A percentile compares a stretch with the other conserved stretches of the same genome.
These are phyloP conservation scores for Xylaria sp. DNA, from an alignment of 2,329 filamentous ascomycete genomes.

Conservation along the genomic window DNA sequence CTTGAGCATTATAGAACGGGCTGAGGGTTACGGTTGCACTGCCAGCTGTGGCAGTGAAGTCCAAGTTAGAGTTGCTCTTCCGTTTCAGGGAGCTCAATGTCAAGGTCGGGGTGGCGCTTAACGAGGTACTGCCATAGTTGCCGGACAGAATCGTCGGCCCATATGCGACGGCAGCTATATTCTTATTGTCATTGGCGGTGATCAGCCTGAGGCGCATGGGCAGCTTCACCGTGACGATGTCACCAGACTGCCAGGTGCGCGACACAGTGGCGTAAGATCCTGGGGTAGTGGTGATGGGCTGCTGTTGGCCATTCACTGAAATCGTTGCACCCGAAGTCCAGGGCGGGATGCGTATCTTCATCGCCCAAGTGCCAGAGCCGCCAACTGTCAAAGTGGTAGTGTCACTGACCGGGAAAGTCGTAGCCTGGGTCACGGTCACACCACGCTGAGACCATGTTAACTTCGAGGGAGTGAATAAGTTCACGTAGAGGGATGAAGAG, in stretches of 20 bases:
- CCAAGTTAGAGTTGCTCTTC: slow-evolving; percentile 41
- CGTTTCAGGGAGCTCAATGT: slow-evolving; percentile 47
- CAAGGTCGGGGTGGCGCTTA: slow-evolving; percentile 48
- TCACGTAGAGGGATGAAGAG: slow-evolving; percentile 57
- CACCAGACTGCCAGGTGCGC: slow-evolving; percentile 57
- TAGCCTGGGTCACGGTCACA: slow-evolving; percentile 57
- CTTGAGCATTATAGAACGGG: slow-evolving; percentile 57
- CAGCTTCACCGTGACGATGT: slow-evolving; percentile 56
- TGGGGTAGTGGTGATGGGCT: slow-evolving; percentile 45
- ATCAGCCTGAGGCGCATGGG: slow-evolving; percentile 59
- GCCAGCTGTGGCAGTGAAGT: slow-evolving; percentile 51
- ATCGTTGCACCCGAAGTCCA: slow-evolving; percentile 57
- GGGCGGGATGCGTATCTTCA: slow-evolving; percentile 59
- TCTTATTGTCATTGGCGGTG: slow-evolving; percentile 59
- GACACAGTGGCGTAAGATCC: slow-evolving; percentile 57
- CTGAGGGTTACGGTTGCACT: slow-evolving; percentile 49
- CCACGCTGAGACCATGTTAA: slow-evolving; percentile 56
- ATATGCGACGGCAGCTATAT: slow-evolving; percentile 58
- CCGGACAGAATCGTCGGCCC: slow-evolving; percentile 59
- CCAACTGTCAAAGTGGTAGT: slow-evolving; percentile 54
- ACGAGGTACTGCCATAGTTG: slow-evolving; percentile 54
- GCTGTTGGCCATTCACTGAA: slow-evolving; percentile 54
- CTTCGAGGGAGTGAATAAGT: slow-evolving; percentile 60
- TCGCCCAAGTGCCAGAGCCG: slow-evolving; percentile 48
- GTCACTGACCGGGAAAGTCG: slow-evolving; percentile 56